Base-by-base conservation (phyloP, 2,329 filamentous ascomycete genomes). In the Hypomyces perniciosus region DNA sequence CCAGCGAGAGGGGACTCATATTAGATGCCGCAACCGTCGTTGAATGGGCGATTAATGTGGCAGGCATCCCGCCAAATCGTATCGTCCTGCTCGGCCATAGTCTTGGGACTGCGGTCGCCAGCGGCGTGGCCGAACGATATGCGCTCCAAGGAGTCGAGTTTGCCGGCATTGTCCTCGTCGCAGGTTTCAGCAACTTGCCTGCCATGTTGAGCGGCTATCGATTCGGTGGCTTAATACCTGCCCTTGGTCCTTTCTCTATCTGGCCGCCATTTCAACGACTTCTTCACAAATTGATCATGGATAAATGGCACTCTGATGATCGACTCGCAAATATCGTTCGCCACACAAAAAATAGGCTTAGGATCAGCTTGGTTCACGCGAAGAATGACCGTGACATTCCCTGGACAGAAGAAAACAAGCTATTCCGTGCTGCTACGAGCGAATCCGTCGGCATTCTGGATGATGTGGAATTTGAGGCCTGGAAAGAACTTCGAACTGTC, bases 1-100 rank as follows among this genome's bases (percentile, higher is more conserved):
- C 92, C 0, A 85, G 84, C 0, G 92, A 97, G 70, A 71, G 78
- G 34, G 92, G 92, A 0, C 71, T 97, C 6, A 88, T 95, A 50
- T 81, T 80, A 4, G 92, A 97, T 64, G 89, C 85, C 12, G 74
- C 86, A 4, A 76, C 89, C 0, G 71, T 89, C 3, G 74, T 95
- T 3, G 78, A 90, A 54, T 95, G 87, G 72, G 81, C 87, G 8
- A 75, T 90, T 35, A 71, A 80, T 20, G 72, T 78, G 1, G 81
- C 84, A 10, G 72, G 79, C 0, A 76, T 96, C 13, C 76, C 86
- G 0, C 72, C 89, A 0, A 77, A 79, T 37, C 83, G 83, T 28
- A 93, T 96, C 55, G 82, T 92, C 3, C 74, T 96, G 29, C 72
- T 95, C 3, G 92, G 91, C 13, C 91, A 96, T 61, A 93, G 87